Evolutionary conservation across 148 eudicot genomes (phyloP).

Genomic region (Amaranthus hypochondriacus): DNA sequence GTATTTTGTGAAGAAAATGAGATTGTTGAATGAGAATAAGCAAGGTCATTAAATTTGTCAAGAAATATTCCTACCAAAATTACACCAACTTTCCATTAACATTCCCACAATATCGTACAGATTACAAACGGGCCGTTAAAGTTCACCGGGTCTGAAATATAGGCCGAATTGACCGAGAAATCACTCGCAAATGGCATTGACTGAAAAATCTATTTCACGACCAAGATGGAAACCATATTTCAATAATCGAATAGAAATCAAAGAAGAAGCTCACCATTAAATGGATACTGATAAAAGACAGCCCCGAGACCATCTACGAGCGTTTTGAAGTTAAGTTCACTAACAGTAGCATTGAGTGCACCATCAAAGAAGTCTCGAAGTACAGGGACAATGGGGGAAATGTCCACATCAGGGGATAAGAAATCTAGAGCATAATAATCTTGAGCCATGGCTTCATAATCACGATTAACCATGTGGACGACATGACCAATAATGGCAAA

Average conservation of each 20-base stretch:
- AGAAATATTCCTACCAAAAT: too few relatives aligned
- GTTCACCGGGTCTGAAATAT: too few relatives aligned
- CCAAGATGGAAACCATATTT: neutral
- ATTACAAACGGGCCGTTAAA: too few relatives aligned
- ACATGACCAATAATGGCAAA: constrained; percentile 97
- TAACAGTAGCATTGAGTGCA: constrained; percentile 85
- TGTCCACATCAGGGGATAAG: constrained; percentile 87
- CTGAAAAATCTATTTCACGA: too few relatives aligned
- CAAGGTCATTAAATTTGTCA: too few relatives aligned
- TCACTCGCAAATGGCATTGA: too few relatives aligned
- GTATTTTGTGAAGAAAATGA: too few relatives aligned
- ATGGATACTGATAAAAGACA: constrained; percentile 90
- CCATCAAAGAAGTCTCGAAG: constrained; percentile 86
- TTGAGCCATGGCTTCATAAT: constrained; percentile 99
- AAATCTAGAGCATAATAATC: constrained; percentile 92
- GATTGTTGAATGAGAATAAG: too few relatives aligned
- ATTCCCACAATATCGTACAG: too few relatives aligned
- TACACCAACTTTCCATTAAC: too few relatives aligned
- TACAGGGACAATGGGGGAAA: constrained; percentile 94
- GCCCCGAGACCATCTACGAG: constrained; percentile 94
- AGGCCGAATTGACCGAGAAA: too few relatives aligned
- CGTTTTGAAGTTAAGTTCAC: constrained; percentile 96
- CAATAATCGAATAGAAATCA: constrained; percentile 1
- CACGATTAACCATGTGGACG: constrained; percentile 98
- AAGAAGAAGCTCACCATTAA: constrained; percentile 63